These are phyloP conservation scores for Talaromyces atroroseus DNA, from an alignment of 2,329 filamentous ascomycete genomes.

Conservation along the genomic window DNA sequence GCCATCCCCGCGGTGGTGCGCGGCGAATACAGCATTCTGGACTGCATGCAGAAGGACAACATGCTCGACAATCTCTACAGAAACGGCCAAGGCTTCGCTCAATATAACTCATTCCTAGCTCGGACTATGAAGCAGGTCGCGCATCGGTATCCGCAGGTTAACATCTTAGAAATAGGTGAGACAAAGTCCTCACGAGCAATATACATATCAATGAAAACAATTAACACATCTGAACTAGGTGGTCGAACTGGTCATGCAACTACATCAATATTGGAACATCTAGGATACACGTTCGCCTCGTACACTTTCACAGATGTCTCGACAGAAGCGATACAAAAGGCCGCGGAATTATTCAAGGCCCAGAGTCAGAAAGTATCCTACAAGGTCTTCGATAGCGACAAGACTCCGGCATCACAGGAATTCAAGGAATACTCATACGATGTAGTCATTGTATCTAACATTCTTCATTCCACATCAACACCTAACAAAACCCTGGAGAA, in stretches of 20 bases:
- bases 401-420: conserved; percentile 23
- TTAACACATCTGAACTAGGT: conserved; percentile 15
- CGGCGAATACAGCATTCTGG: conserved; percentile 33
- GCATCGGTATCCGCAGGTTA: conserved; percentile 37
- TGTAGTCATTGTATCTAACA: conserved; percentile 29
- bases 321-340: conserved; percentile 16
- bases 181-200: too few species aligned
- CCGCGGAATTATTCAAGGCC: conserved; percentile 7
- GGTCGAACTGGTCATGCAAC: conserved; percentile 44
- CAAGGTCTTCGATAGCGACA: conserved; percentile 24
- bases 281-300: neutral
- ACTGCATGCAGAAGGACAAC: conserved; percentile 31
- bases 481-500: conserved; percentile 21
- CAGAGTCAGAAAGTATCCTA: conserved; percentile 18
- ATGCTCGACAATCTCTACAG: conserved; percentile 33
- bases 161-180: conserved; percentile 37
- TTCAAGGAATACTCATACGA: conserved; percentile 25
- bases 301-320: conserved; percentile 20
- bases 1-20: conserved; percentile 30
- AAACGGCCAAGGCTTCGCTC: conserved; percentile 12
- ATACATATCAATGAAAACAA: too few species aligned
- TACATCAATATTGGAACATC: conserved; percentile 27
- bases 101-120: conserved; percentile 14
- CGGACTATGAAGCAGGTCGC: conserved; percentile 30
- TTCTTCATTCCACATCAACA: conserved; percentile 26